phyloP scores from a whole-genome alignment of 164 flowering plant genomes.

The Tetrastigma voinierianum region DNA sequence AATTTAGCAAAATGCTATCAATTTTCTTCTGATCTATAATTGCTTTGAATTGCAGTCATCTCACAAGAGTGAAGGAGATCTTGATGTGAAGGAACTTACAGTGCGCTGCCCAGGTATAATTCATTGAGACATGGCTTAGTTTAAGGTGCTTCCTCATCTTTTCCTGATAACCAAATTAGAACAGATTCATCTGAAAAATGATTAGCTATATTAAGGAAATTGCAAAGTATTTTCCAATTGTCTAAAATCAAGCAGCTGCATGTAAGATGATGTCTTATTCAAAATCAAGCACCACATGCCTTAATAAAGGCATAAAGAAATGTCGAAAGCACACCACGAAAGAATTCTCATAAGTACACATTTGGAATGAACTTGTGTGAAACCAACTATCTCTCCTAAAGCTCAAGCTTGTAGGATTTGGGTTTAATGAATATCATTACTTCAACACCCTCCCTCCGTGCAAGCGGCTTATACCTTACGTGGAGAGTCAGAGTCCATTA shows the following conservation, averaged over 20 bases:
- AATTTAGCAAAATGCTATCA: slow-evolving; percentile 1
- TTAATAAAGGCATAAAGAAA: not conserved
- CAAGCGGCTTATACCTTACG: too few species aligned
- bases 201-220: not conserved
- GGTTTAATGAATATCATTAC: too few species aligned
- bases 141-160: slow-evolving; percentile 36
- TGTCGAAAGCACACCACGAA: not conserved
- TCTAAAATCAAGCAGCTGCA: not conserved
- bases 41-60: not conserved
- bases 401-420: too few species aligned
- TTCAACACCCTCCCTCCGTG: too few species aligned
- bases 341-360: too few species aligned
- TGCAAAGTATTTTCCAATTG: not conserved
- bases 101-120: slow-evolving; percentile 42
- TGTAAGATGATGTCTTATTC: not conserved
- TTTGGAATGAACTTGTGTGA: too few species aligned
- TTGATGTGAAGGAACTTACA: slow-evolving; percentile 22
- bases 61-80: not conserved
- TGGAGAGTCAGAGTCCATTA: too few species aligned
- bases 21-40: not conserved
- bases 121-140: slow-evolving; percentile 37
- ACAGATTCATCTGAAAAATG: slow-evolving; percentile 32
- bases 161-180: slow-evolving; percentile 37
- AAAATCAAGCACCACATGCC: not conserved
- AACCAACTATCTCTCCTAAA: too few species aligned